A percentile compares a stretch with the other conserved stretches of the same genome.
Conservation (phyloP, 257 asterid species). For the Ligustrum vulgare region DNA sequence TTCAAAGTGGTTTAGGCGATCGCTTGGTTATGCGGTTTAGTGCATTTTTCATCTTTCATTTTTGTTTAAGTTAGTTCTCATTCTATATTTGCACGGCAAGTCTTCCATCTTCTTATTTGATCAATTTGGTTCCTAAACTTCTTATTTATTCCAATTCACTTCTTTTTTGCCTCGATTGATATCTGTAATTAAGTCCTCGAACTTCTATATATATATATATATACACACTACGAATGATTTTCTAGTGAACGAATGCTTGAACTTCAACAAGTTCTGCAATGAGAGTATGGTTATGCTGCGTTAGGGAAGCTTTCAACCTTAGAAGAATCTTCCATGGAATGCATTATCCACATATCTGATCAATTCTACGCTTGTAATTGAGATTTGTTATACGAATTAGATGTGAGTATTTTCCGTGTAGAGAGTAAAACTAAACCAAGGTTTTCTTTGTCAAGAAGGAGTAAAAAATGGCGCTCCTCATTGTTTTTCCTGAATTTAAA, state of each 20-base stretch:
- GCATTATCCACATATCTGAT: background rate
- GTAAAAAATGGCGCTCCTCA: background rate
- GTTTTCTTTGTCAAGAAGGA: background rate
- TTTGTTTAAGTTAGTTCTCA: too few relatives aligned
- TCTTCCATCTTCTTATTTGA: too few relatives aligned
- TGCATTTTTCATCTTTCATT: too few relatives aligned
- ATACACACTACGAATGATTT: too few relatives aligned
- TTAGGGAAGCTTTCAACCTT: background rate
- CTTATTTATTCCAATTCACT: too few relatives aligned
- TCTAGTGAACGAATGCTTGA: slow-evolving; percentile 70
- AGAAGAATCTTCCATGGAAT: background rate
- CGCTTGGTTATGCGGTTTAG: too few relatives aligned
- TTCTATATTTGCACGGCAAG: too few relatives aligned
- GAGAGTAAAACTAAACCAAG: background rate
- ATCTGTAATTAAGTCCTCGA: too few relatives aligned
- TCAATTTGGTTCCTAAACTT: too few relatives aligned
- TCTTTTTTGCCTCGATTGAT: too few relatives aligned
- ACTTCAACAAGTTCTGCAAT: slow-evolving; percentile 87
- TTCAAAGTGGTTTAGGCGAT: too few relatives aligned
- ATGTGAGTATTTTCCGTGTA: background rate
- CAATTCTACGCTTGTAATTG: background rate
- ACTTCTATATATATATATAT: too few relatives aligned
- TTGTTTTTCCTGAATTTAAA: background rate
- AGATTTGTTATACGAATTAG: background rate
- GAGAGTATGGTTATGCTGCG: slow-evolving; percentile 27